These are phyloP conservation scores for Fusarium floridanum DNA, from an alignment of 2,329 filamentous ascomycete genomes.

Conservation along the genomic window DNA sequence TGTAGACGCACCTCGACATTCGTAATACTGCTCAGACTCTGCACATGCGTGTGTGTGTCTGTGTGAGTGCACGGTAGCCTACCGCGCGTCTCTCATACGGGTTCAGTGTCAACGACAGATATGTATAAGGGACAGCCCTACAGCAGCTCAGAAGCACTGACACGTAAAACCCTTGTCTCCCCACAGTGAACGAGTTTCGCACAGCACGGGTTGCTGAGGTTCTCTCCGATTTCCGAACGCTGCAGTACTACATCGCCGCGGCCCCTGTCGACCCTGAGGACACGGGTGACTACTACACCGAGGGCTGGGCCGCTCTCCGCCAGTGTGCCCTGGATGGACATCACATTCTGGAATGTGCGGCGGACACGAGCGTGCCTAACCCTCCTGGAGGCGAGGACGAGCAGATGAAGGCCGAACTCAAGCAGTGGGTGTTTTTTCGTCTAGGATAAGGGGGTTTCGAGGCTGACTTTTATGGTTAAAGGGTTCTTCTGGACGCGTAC, in stretches of 20 bases:
- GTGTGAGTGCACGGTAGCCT: no score
- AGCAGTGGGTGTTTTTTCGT: conserved; percentile 63
- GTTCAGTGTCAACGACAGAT: no score
- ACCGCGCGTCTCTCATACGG: no score
- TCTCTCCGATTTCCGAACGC: conserved; percentile 70
- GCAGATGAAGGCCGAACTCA: conserved; percentile 72
- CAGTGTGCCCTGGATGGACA: conserved; percentile 74
- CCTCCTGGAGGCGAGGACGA: conserved; percentile 67
- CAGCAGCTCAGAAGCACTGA: conserved; percentile 34
- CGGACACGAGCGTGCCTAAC: conserved; percentile 70
- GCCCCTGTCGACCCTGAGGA: conserved; percentile 67
- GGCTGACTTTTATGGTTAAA: conserved; percentile 45
- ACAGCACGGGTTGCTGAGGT: conserved; percentile 72
- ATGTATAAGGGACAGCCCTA: no score
- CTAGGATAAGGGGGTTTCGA: not conserved
- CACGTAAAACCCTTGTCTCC: conserved; percentile 18
- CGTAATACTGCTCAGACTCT: no score
- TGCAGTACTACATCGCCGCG: conserved; percentile 73
- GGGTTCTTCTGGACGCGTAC: conserved; percentile 71
- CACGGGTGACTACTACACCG: conserved; percentile 71
- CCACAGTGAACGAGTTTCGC: conserved; percentile 71
- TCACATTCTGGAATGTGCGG: conserved; percentile 73
- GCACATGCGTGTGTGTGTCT: no score
- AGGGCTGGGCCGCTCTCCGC: conserved; percentile 72
- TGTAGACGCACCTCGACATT: no score